Base-by-base conservation (phyloP, 805 yeast species). In the Monosporozyma siamensis region DNA sequence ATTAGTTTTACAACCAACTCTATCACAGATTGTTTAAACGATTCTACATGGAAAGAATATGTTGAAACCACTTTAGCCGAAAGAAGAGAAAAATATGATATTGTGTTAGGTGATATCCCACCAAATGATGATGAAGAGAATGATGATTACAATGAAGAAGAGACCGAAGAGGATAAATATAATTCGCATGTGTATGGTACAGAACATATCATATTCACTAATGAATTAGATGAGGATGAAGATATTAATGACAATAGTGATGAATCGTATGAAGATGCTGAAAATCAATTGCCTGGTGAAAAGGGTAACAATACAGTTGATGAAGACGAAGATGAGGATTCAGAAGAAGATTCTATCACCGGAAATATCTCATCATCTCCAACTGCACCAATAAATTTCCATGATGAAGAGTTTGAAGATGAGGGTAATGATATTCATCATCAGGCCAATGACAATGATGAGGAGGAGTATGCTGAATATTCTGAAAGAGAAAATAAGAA, bases 51-150 rank as follows among this genome's bases (percentile, higher is more conserved):
- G 97, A 77, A 77, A 41, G 71, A 77, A 38, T 92, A 90, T 60
- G 95, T 87, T 7, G 81, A 80, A 45, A 80, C 82, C 45, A 81
- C 87, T 1, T 69, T 92, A 47, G 84, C 82, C 48, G 95, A 86
- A 54, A 87, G 95, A 2, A 74, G 98, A 50, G 95, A 88, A 59
- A 89, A 88, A 65, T 92, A 92, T 64, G 92, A 90, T 62, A 88
- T 95, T 9, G 82, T 90, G 25, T 70, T 92, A 34, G 98, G 98
- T 17, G 94, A 90, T n/a, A 17, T 37, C 21, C 39, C 39, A 17
- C 39, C 39, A 25, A 26, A 37, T 18, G 75, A 69, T 18, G 77
- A 69, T 4, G 51, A 47, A 32, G 48, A 52, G 11, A 37, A 26
- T 18, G 76, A 69, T 20, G 77, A 69, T 5, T 50, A 47, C 26